Evolutionary conservation across 495 filamentous ascomycete genomes (phyloP), one percentile per base, ranked within the genome.

Genomic region (Neurospora sp.): DNA sequence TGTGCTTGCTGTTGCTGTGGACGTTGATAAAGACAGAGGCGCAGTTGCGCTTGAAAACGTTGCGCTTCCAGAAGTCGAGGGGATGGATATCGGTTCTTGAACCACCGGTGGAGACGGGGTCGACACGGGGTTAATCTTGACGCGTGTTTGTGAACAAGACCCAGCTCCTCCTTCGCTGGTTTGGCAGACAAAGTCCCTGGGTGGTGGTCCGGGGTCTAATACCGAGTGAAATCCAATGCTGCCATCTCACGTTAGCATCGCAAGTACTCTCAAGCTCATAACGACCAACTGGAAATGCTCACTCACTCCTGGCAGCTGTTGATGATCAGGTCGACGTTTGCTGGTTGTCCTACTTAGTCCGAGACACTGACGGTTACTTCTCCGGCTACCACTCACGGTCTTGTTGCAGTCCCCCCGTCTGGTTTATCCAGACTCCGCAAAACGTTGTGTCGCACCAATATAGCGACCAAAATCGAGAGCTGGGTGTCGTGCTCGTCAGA

Each of bases 261-360:
- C 37, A 18, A 35, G 14, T 65, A 65, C 27, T 18, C 53, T 35
- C 53, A 27, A 72, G 39, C 59, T 37, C 27, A 39, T 35, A 45
- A 68, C 14, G 37, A 65, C 18, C 42, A n/a, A 37, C 12, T 38
- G 3, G 37, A 41, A 69, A 59, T 20, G 45, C 39, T n/a, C 22
- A 72, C 83, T 78, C 74, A 85, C 84, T 82, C 81, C 68, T 84
- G 80, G 68, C 83, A 86, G 69, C 77, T 80, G 76, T 84, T 86
- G 80, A 85, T 85, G 70, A 86, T 82, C 70, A 77, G 74, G 71
- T 82, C 80, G 70, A 85, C 81, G 72, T 78, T 83, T 20, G 83
- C 83, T 85, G 41, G 42, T 65, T 69, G 72, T 70, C 38, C 70
- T 61, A 69, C 72, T 76, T 82, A 76, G 80, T 77, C 69, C 69